Percentiles rank a stretch among this genome's conserved stretches.
These are phyloP conservation scores for Talaromyces atroroseus DNA, from an alignment of 2,329 filamentous ascomycete species.

Conservation along the genomic window DNA sequence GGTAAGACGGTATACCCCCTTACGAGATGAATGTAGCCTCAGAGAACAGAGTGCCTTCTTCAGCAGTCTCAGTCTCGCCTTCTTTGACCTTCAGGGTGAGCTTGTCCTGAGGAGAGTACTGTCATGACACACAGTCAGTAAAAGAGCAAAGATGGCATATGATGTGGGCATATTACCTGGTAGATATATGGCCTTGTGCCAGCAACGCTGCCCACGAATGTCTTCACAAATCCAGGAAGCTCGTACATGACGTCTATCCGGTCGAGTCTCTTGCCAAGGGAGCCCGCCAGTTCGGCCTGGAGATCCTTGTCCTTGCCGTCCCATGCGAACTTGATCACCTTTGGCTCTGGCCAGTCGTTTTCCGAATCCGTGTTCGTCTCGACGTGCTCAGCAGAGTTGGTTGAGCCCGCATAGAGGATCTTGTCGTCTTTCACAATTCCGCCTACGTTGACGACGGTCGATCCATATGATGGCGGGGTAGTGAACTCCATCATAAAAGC, in stretches of 20 bases:
- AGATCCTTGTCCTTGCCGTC: constrained; percentile 64
- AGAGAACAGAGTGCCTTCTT: constrained; percentile 73
- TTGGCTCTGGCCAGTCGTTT: constrained; percentile 86
- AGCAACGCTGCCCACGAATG: constrained; percentile 78
- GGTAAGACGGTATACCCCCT: constrained; percentile 15
- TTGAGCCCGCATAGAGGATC: constrained; percentile 66
- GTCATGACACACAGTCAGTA: constrained; percentile 18
- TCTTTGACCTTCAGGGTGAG: constrained; percentile 77
- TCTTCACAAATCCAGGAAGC: constrained; percentile 92
- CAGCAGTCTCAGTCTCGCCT: constrained; percentile 69
- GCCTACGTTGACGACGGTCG: constrained; percentile 75
- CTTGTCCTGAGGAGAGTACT: constrained; percentile 66
- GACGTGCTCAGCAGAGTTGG: constrained; percentile 63
- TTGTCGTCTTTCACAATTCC: constrained; percentile 75
- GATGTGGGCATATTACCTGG: constrained; percentile 56
- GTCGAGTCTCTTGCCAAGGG: constrained; percentile 66
- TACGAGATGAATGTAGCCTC: constrained; percentile 95
- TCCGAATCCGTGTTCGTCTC: constrained; percentile 65
- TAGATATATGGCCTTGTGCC: constrained; percentile 98
- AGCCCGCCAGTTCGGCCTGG: constrained; percentile 63
- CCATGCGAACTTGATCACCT: constrained; percentile 70
- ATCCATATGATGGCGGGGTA: constrained; percentile 87
- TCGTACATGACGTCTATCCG: constrained; percentile 94
- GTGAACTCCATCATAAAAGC: constrained; percentile 94
- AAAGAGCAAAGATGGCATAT: neutral